Percentiles rank a stretch among this genome's conserved stretches.
Conservation (phyloP, 345 rosid genomes). For the Barbarea vulgaris region DNA sequence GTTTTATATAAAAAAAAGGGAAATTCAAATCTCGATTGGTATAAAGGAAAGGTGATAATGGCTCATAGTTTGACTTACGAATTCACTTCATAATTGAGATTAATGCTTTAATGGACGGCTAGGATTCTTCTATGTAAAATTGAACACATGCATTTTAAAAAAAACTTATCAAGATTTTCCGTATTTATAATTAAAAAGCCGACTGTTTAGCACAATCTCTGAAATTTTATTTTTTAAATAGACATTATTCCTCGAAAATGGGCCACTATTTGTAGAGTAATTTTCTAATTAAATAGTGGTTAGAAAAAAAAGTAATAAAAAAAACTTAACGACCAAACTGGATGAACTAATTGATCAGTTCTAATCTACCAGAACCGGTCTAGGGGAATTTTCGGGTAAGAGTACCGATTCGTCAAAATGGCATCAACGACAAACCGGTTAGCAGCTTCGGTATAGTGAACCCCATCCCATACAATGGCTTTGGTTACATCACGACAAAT, state of each 20-base stretch:
- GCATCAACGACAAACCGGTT: slow-evolving; percentile 51
- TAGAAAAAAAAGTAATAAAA: too few species aligned
- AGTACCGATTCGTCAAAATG: slow-evolving; percentile 47
- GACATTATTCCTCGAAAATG: too few species aligned
- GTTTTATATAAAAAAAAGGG: neutral
- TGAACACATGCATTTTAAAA: too few species aligned
- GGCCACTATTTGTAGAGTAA: too few species aligned
- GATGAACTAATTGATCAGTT: neutral
- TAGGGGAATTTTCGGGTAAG: slow-evolving; percentile 52
- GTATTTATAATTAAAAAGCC: too few species aligned
- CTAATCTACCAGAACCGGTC: slow-evolving; percentile 49
- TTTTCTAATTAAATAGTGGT: too few species aligned
- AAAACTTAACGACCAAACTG: neutral
- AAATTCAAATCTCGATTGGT: neutral
- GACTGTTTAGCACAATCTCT: too few species aligned
- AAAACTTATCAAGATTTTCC: too few species aligned
- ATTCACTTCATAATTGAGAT: too few species aligned
- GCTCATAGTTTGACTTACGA: slow-evolving; percentile 1
- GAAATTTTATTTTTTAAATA: too few species aligned
- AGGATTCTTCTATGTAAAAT: too few species aligned
- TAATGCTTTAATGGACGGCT: too few species aligned
- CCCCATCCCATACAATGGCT: slow-evolving; percentile 68
- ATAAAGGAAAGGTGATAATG: neutral
- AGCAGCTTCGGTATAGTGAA: slow-evolving; percentile 75
- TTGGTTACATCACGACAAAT: slow-evolving; percentile 47